phyloP scores from a whole-genome alignment of 106 monocot species.

The Hemerocallis citrina region DNA sequence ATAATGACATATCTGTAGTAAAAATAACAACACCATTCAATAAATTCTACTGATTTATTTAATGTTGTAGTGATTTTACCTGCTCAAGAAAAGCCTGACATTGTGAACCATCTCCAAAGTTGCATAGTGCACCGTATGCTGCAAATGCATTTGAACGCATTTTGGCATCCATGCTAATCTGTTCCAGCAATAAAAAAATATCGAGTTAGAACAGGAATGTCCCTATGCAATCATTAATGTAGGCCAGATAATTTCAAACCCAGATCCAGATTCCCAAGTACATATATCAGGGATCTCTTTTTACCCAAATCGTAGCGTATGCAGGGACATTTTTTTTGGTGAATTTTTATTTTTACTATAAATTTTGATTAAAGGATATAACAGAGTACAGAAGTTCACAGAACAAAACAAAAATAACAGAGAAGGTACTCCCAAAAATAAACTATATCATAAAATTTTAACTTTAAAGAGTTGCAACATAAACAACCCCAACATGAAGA shows the following conservation, averaged over 20 bases:
- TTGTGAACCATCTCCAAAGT: slow-evolving; percentile 49
- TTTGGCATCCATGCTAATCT: slow-evolving; percentile 59
- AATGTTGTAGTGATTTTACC: slow-evolving; percentile 22
- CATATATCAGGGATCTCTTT: not conserved
- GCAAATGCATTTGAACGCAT: slow-evolving; percentile 91
- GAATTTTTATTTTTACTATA: too few relatives aligned
- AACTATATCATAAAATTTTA: too few relatives aligned
- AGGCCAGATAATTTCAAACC: not conserved
- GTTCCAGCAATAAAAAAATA: slow-evolving; percentile 5
- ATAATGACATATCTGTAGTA: not conserved
- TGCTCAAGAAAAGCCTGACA: slow-evolving; percentile 86
- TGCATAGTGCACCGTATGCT: slow-evolving; percentile 83
- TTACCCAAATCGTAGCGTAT: not conserved
- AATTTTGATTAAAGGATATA: too few relatives aligned
- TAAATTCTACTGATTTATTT: not conserved
- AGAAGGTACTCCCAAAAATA: too few relatives aligned
- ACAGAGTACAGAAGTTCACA: too few relatives aligned
- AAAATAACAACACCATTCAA: too few relatives aligned
- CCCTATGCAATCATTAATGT: not conserved
- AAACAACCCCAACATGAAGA: too few relatives aligned
- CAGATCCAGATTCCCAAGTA: slow-evolving; percentile 2
- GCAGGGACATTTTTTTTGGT: not conserved
- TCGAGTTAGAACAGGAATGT: not conserved
- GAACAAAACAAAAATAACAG: too few relatives aligned
- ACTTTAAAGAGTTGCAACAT: too few relatives aligned